phyloP scores from a whole-genome alignment of 2,329 filamentous ascomycete species.

The Arthroderma sp. region DNA sequence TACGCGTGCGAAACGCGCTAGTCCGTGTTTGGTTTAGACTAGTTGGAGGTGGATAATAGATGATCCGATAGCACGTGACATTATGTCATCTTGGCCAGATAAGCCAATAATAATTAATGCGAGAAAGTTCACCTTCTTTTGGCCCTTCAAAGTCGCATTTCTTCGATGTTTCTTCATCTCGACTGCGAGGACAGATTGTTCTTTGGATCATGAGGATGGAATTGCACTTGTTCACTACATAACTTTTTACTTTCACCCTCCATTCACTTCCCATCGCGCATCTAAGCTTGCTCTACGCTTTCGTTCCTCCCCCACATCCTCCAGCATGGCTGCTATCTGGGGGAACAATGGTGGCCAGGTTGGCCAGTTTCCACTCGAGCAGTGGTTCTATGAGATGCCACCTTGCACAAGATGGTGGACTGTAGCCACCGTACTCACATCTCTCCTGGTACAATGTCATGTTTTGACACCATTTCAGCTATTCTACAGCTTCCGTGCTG shows the following conservation, averaged over 20 bases:
- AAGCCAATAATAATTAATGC: background rate
- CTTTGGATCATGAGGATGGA: background rate
- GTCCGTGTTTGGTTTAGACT: background rate
- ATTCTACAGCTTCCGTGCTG: conserved; percentile 88
- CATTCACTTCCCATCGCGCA: background rate
- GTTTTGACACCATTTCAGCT: conserved; percentile 88
- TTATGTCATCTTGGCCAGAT: conserved; percentile 5
- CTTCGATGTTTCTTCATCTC: background rate
- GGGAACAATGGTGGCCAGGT: conserved; percentile 31
- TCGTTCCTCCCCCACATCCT: too few relatives aligned
- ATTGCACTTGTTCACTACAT: background rate
- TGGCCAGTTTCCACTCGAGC: conserved; percentile 66
- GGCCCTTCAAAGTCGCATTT: background rate
- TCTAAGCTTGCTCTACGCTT: background rate
- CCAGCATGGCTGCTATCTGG: conserved; percentile 30
- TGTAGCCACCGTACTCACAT: conserved; percentile 75
- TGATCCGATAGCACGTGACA: background rate
- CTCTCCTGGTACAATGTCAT: conserved; percentile 81
- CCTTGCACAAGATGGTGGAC: conserved; percentile 96
- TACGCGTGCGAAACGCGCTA: conserved; percentile 1
- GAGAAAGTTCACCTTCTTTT: conserved; percentile 3
- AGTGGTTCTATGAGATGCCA: conserved; percentile 99
- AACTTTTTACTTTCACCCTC: background rate
- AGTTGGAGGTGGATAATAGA: background rate
- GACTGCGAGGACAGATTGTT: background rate